A percentile compares a stretch with the other conserved stretches of the same genome.
phyloP scores from a whole-genome alignment of 768 basidiomycete species.

The Clitopilus hobsonii region DNA sequence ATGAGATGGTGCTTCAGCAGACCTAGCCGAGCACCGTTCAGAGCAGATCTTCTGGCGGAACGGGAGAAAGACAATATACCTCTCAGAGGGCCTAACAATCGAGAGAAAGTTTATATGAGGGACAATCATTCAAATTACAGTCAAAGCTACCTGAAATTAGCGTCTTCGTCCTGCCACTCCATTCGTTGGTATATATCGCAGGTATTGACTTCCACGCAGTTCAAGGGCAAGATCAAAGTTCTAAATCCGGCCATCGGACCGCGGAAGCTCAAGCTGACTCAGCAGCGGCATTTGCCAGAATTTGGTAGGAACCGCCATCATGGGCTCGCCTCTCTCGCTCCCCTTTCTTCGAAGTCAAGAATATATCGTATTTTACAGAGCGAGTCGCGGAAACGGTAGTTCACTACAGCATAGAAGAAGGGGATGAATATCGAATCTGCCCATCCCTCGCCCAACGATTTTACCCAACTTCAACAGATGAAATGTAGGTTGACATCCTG shows the following conservation, averaged over 20 bases:
- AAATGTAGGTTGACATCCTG: not conserved
- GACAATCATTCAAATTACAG: not conserved
- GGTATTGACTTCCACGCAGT: not conserved
- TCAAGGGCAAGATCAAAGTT: not conserved
- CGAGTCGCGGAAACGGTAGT: no score
- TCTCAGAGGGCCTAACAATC: not conserved
- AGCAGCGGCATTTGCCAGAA: not conserved
- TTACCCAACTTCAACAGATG: conserved; percentile 1
- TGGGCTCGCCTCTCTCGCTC: no score
- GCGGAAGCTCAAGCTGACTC: not conserved
- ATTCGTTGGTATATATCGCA: not conserved
- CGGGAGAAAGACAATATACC: not conserved
- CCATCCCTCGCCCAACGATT: no score
- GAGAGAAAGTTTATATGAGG: not conserved
- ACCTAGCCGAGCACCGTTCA: not conserved
- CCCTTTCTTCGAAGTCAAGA: not conserved
- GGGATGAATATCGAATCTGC: no score
- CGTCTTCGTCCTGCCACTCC: not conserved
- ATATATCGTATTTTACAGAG: no score
- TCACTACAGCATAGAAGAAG: no score
- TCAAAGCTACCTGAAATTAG: not conserved
- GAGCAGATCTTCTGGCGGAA: not conserved
- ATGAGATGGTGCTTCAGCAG: not conserved
- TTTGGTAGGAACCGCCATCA: no score
- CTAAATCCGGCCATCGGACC: not conserved